Evolutionary conservation across 1,284 basidiomycete species (phyloP), one percentile per base, ranked within the genome.

Genomic region (Cutaneotrichosporon sp.): DNA sequence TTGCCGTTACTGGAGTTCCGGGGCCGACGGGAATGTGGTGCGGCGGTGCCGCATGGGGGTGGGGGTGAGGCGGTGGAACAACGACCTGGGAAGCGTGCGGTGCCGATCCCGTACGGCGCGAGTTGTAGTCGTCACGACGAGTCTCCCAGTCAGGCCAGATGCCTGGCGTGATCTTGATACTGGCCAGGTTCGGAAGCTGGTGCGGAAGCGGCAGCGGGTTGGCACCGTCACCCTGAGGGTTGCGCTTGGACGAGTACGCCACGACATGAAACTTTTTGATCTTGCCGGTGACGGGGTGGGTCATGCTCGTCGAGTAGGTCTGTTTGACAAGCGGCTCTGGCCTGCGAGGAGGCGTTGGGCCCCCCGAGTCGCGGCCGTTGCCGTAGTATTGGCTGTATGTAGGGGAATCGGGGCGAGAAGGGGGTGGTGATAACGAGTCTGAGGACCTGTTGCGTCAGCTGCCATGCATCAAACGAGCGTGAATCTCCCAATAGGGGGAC

Each of bases 131-230:
- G 38, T 68, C 66, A 14, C 69, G 52, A 8, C 66, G 59, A 7
- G 62, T 59, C 40, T 73, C 71, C 71, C 70, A 72, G 48, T 73
- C 71, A 7, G 70, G 70, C 70, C 70, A 73, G 47, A 72, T 67
- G 7, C 68, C 70, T 8, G 69, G 65, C 0, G 62, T 63, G 47
- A 71, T 64, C 44, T 67, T 64, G 30, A 72, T 56, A 37, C 55
- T 59, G 7, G 69, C 61, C 12, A 73, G 57, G 14, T 69, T 59
- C 4, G 70, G 70, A 8, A 73, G 61, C 52, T 73, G 69, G 46
- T 70, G 66, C 8, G 72, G 72, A 5, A 69, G 56, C 3, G 70
- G 70, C 1, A 73, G 56, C 5, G 67, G 63, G 49, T 68, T 69
- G 35, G 64, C 56, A 4, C 62, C 63, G 39, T 73, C 69, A 35